Evolutionary conservation across 352 stramenopile genomes (phyloP).

Genomic region (Phytophthora kernoviae): DNA sequence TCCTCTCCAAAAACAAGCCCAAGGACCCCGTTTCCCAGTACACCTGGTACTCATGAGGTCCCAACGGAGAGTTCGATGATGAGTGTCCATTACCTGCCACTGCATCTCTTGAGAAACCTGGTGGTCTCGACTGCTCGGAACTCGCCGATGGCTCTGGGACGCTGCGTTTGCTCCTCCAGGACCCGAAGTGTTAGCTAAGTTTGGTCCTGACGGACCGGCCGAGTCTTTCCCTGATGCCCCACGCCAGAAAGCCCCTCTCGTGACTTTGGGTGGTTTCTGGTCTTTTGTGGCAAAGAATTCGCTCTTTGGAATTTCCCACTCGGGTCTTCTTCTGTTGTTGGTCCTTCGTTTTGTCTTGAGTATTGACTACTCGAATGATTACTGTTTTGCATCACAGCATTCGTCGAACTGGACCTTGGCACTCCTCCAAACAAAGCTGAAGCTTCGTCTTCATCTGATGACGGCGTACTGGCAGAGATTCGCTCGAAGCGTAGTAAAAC

Average conservation of each 20-base stretch:
- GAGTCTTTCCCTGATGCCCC: constrained; percentile 47
- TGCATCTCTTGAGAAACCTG: constrained; percentile 50
- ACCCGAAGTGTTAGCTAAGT: neutral
- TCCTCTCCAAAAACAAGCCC: constrained; percentile 88
- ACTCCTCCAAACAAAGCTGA: constrained; percentile 40
- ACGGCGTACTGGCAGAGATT: constrained; percentile 47
- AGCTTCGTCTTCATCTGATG: constrained; percentile 52
- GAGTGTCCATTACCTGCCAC: constrained; percentile 4
- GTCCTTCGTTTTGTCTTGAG: constrained; percentile 32
- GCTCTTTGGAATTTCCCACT: constrained; percentile 51
- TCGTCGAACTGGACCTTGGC: constrained; percentile 55
- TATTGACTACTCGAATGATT: constrained; percentile 19
- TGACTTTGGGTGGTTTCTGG: constrained; percentile 43
- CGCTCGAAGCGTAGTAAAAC: constrained; percentile 86
- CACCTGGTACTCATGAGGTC: constrained; percentile 66
- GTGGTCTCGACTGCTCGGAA: constrained; percentile 29
- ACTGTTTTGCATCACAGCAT: constrained; percentile 26
- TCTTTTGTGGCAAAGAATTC: constrained; percentile 67
- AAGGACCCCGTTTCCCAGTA: constrained; percentile 82
- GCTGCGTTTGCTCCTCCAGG: constrained; percentile 2
- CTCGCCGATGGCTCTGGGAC: constrained; percentile 21
- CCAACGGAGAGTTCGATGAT: constrained; percentile 18
- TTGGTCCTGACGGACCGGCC: constrained; percentile 9
- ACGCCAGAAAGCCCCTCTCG: constrained; percentile 69
- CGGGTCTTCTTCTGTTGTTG: constrained; percentile 25